Evolutionary conservation across 2,329 filamentous ascomycete species (phyloP), one percentile per base, ranked within the genome.

Genomic region (Neonectria coccinea): DNA sequence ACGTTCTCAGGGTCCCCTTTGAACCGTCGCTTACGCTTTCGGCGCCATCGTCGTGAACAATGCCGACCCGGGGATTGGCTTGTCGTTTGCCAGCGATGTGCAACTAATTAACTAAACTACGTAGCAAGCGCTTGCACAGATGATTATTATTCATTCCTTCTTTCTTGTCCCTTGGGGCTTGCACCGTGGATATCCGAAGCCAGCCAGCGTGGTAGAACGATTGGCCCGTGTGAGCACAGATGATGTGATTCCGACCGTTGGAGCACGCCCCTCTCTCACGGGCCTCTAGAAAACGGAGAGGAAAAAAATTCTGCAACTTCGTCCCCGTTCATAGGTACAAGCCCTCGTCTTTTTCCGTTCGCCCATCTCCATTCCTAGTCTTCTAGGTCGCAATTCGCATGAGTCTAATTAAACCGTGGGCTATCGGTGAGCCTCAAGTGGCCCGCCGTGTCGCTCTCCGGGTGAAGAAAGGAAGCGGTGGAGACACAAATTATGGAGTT

Each of bases 131-230:
- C 33, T 16, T 14, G 33, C 33, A 7, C 4, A 6, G 5, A 5
- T 14, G 16, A 12, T 14, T 36, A 12, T 36, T 36, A 16, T 36
- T 14, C 5, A 5, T 36, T 36, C 12, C 14, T 36, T 47, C 36
- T 29, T 51, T 29, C 29, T 51, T 29, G 27, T 47, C 29, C 9
- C 20, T 29, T 42, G 22, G 33, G 22, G 18, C 39, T 59, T 58
- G 20, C 58, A 56, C 63, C 63, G 63, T 58, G 36, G 31, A 52
- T 59, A 62, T 62, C 63, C 63, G 63, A 51, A 41, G 45, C 52
- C 31, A 51, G 48, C 48, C 54, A 67, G 63, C 72, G 71, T 74
- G 70, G 53, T 59, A 65, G 68, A 74, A 74, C 72, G 70, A 74
- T 69, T 74, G 71, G 71, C 69, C 70, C 64, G 69, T 74, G 70